These are phyloP conservation scores for Ascochyta koolunga DNA, from an alignment of 2,329 filamentous ascomycete species.

Conservation along the genomic window DNA sequence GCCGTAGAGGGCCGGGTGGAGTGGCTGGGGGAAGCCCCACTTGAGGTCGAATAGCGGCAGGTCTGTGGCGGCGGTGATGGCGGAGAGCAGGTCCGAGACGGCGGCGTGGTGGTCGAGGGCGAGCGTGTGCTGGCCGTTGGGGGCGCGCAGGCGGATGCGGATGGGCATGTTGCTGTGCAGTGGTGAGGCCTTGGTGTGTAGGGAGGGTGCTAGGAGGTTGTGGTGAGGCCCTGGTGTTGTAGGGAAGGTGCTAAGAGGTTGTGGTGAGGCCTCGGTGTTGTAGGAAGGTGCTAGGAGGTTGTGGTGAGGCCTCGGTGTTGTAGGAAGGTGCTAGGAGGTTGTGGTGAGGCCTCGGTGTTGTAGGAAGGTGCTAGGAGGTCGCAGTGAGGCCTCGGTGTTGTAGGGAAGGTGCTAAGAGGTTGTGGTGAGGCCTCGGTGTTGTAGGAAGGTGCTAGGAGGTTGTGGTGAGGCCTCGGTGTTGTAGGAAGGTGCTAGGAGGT, in stretches of 20 bases:
- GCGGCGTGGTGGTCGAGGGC: constrained; percentile 72
- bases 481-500: too few species aligned
- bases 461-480: too few species aligned
- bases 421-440: constrained; percentile 2
- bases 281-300: too few species aligned
- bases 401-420: neutral
- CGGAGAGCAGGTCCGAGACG: constrained; percentile 64
- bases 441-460: too few species aligned
- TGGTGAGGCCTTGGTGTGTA: constrained; percentile 7
- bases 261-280: too few species aligned
- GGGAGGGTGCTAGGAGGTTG: constrained; percentile 24
- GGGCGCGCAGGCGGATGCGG: constrained; percentile 76
- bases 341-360: neutral
- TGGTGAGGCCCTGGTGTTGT: too few species aligned
- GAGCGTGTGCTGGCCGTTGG: constrained; percentile 73
- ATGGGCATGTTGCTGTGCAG: constrained; percentile 56
- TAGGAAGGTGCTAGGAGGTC: constrained; percentile 28
- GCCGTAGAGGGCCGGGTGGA: constrained; percentile 65
- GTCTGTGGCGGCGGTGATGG: constrained; percentile 68
- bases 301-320: too few species aligned
- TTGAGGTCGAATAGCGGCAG: constrained; percentile 75
- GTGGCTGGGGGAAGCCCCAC: constrained; percentile 78
- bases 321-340: too few species aligned
- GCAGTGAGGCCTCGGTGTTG: too few species aligned
- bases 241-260: neutral